A percentile compares a stretch with the other conserved stretches of the same genome.
These are phyloP conservation scores for Thuidium tamariscinum DNA, from an alignment of 225 moss, liverwort and hornwort species.

Conservation along the genomic window DNA sequence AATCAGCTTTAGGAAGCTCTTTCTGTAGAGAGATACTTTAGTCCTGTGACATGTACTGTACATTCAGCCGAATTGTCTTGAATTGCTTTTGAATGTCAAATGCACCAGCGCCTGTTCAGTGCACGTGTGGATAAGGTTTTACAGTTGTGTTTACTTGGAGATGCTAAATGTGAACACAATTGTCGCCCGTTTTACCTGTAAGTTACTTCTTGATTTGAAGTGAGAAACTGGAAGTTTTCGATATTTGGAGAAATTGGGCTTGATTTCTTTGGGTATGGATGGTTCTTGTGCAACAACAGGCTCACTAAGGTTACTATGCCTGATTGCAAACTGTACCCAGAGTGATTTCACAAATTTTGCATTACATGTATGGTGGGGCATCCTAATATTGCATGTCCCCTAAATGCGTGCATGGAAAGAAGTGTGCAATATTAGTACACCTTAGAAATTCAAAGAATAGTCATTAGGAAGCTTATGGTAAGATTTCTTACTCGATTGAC, in stretches of 20 bases:
- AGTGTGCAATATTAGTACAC: not conserved
- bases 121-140: not conserved
- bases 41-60: constrained; percentile 1
- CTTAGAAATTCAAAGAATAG: not conserved
- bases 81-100: not conserved
- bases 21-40: not conserved
- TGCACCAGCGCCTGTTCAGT: not conserved
- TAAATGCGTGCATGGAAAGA: not conserved
- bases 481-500: not conserved
- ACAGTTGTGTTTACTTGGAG: not conserved
- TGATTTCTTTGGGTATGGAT: not conserved
- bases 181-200: not conserved
- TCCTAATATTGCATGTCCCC: not conserved
- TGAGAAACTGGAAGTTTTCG: not conserved
- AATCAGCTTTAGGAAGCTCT: not conserved
- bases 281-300: not conserved
- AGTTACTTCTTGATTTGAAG: not conserved
- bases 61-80: not conserved
- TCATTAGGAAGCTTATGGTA: not conserved
- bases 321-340: not conserved
- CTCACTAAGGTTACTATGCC: not conserved
- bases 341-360: not conserved
- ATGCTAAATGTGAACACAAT: not conserved
- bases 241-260: not conserved
- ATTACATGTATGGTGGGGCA: not conserved